These are phyloP conservation scores for Dendrocalamus latiflorus DNA, from an alignment of 202 grass and related monocot species.

Conservation along the genomic window DNA sequence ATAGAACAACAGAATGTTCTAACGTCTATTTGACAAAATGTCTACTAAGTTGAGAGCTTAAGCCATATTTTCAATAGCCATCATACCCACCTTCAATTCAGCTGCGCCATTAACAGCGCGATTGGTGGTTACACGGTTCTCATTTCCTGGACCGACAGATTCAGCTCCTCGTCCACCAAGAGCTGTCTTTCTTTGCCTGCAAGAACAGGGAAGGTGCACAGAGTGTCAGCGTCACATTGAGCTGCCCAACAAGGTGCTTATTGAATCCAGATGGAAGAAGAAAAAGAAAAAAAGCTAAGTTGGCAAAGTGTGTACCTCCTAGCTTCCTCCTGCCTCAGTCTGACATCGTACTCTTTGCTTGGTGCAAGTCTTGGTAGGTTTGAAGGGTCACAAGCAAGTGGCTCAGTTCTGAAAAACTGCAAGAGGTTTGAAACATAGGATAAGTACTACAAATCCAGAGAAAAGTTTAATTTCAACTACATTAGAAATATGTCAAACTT, in stretches of 20 bases:
- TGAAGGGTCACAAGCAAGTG: slow-evolving; percentile 63
- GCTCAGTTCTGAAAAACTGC: slow-evolving; percentile 78
- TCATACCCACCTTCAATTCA: slow-evolving; percentile 42
- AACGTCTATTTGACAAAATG: background rate
- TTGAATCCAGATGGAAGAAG: slow-evolving; percentile 8
- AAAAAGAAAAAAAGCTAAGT: background rate
- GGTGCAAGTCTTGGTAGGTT: slow-evolving; percentile 81
- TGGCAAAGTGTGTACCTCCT: slow-evolving; percentile 42
- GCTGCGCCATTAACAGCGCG: slow-evolving; percentile 26
- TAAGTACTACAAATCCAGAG: slow-evolving; percentile 19
- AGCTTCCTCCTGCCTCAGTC: slow-evolving; percentile 64
- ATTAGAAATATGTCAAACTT: background rate
- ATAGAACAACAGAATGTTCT: background rate
- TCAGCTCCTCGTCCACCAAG: slow-evolving; percentile 45
- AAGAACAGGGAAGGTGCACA: slow-evolving; percentile 4
- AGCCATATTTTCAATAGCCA: background rate
- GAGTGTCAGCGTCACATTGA: slow-evolving; percentile 11
- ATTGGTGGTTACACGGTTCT: slow-evolving; percentile 37
- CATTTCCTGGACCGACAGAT: slow-evolving; percentile 46
- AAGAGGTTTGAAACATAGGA: slow-evolving; percentile 15
- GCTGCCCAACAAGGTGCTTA: background rate
- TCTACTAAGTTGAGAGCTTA: background rate
- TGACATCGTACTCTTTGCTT: slow-evolving; percentile 95
- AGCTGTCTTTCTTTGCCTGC: slow-evolving; percentile 45
- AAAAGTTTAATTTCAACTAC: background rate